These are phyloP conservation scores for Lobosporangium transversale DNA, from an alignment of 192 early-diverging fungal genomes.

Conservation along the genomic window DNA sequence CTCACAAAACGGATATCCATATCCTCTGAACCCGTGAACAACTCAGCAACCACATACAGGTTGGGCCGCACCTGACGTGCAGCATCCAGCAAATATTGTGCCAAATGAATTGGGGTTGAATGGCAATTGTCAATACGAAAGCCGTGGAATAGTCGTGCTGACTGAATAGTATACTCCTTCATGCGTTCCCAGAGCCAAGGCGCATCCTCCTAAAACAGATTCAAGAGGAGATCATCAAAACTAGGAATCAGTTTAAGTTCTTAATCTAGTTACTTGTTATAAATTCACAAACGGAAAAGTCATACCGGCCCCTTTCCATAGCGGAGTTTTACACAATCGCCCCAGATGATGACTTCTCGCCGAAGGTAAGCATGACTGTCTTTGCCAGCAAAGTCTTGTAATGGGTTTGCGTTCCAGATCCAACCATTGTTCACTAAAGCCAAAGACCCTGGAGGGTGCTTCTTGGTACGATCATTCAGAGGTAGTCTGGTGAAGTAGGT, in stretches of 20 bases:
- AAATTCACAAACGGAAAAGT: neutral
- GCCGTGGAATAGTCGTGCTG: slow-evolving; percentile 92
- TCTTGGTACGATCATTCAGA: slow-evolving; percentile 57
- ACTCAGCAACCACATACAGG: slow-evolving; percentile 96
- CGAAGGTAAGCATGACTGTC: slow-evolving; percentile 89
- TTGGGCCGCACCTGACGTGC: slow-evolving; percentile 87
- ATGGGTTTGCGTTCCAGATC: slow-evolving; percentile 90
- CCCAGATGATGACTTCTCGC: slow-evolving; percentile 98
- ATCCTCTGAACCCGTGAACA: slow-evolving; percentile 97
- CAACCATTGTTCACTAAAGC: slow-evolving; percentile 97
- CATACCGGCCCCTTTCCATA: slow-evolving; percentile 80
- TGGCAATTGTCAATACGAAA: slow-evolving; percentile 99
- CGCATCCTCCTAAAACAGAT: slow-evolving; percentile 69
- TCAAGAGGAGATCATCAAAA: too few species aligned
- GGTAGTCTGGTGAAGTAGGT: slow-evolving; percentile 93
- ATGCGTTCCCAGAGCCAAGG: slow-evolving; percentile 98
- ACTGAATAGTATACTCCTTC: slow-evolving; percentile 85
- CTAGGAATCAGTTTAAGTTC: too few species aligned
- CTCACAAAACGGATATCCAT: slow-evolving; percentile 93
- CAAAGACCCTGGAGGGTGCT: slow-evolving; percentile 73
- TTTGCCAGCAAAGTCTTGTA: slow-evolving; percentile 93
- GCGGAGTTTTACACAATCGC: slow-evolving; percentile 98
- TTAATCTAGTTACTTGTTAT: too few species aligned
- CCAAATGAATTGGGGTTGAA: slow-evolving; percentile 96
- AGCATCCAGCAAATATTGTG: slow-evolving; percentile 89